Evolutionary conservation across 257 asterid genomes (phyloP).

Genomic region (Thymus mandschuricus): DNA sequence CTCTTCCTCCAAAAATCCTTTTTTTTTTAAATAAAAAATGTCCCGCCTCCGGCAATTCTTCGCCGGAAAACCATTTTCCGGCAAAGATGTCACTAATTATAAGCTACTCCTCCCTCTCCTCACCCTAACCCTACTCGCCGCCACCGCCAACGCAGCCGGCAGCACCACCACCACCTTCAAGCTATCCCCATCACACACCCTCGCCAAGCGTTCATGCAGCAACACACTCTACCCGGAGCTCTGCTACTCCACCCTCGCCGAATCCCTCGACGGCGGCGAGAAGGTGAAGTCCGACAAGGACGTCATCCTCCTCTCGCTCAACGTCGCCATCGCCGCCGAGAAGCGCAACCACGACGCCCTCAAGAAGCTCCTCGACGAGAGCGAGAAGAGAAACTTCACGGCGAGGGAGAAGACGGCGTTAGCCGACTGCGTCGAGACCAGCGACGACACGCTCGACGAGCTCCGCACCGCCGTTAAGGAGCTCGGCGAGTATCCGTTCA

Average conservation of each 20-base stretch:
- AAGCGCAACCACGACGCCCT: constrained; percentile 43
- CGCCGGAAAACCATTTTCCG: constrained; percentile 39
- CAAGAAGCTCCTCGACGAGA: constrained; percentile 36
- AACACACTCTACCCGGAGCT: constrained; percentile 61
- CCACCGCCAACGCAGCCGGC: constrained; percentile 14
- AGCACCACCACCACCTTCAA: constrained; percentile 18
- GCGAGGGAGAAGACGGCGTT: constrained; percentile 63
- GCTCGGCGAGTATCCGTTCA: constrained; percentile 53
- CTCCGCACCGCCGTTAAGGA: constrained; percentile 54
- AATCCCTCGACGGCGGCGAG: constrained; percentile 36
- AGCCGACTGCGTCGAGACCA: constrained; percentile 63
- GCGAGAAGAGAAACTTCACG: constrained; percentile 37
- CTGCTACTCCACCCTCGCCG: constrained; percentile 59
- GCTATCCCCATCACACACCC: constrained; percentile 45
- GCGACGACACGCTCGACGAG: constrained; percentile 72
- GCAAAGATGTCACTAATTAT: constrained; percentile 29
- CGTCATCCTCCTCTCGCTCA: constrained; percentile 52
- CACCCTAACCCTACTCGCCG: constrained; percentile 37
- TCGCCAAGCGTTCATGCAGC: constrained; percentile 49
- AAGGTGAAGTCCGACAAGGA: constrained; percentile 48
- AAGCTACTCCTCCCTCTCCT: constrained; percentile 36
- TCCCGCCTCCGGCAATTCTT: constrained; percentile 29
- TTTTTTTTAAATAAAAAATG: constrained; percentile 36
- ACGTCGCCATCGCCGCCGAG: constrained; percentile 47
- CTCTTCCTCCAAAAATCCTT: not conserved